Evolutionary conservation across 495 filamentous ascomycete species (phyloP), one percentile per base, ranked within the genome.

Genomic region (Venustampulla echinocandica): DNA sequence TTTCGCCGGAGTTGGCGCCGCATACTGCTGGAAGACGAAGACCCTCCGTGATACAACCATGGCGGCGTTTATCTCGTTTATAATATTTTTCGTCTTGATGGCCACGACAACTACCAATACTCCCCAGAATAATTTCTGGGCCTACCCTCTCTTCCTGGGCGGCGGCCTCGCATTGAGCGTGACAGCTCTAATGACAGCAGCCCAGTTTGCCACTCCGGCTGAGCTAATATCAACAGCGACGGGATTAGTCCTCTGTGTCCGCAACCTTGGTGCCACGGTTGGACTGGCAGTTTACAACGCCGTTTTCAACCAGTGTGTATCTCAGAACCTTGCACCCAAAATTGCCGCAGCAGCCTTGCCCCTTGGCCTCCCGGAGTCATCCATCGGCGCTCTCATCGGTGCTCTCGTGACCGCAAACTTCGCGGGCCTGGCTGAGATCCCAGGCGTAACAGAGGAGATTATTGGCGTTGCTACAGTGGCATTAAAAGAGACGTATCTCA

Each of bases 141-240:
- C 50, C 15, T 65, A 60, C 33, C 54, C 57, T 1, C 56, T 60
- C 2, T 21, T 67, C 10, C 34, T 64, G 14, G 64, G 64, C 1
- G 41, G 45, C 3, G 59, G 43, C 2, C 42, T 66, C 18, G 62
- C 62, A 4, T 52, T 60, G 27, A 54, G 40, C 5, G 46, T 67
- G 1, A 56, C 45, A 2, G 45, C 56, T 13, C 50, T 67, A 2
- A 47, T 65, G 9, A 59, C 59, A 9, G 59, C 51, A 4, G 62
- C 61, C 1, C 64, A 65, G 46, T 49, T 67, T 0, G 57, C 47
- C 13, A 61, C 58, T 10, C 62, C 64, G 2, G 56, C 55, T 4
- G 59, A 62, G 40, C 47, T 65, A 6, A 61, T 67, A 24, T 50
- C 62, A 11, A 47, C 61, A 4, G 55, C 55, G 0, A 64, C 55